A percentile compares a stretch with the other conserved stretches of the same genome.
Conservation (phyloP, 164 flowering plant species). For the Euptelea pleiosperma region DNA sequence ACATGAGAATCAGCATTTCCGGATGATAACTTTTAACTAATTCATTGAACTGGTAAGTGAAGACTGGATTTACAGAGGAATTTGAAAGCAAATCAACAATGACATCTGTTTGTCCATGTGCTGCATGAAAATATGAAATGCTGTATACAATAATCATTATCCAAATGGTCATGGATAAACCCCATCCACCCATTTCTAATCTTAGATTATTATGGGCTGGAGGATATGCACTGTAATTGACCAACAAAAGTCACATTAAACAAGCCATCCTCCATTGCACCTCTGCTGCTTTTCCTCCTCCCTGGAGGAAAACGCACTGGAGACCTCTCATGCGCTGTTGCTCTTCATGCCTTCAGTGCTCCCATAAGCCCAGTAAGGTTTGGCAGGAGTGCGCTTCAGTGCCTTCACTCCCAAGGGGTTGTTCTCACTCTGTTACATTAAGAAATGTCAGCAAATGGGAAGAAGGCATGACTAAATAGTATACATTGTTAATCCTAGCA, state of each 20-base stretch:
- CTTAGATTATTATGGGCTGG: neutral
- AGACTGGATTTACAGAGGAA: constrained; percentile 21
- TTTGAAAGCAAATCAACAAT: constrained; percentile 10
- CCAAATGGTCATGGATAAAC: constrained; percentile 14
- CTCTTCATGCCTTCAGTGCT: constrained; percentile 20
- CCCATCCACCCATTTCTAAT: too few relatives aligned
- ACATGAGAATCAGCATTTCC: too few relatives aligned
- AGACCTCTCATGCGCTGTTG: constrained; percentile 33
- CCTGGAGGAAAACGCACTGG: neutral
- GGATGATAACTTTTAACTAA: too few relatives aligned
- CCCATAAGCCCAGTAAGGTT: constrained; percentile 41
- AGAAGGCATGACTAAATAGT: too few relatives aligned
- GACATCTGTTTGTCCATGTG: constrained; percentile 5
- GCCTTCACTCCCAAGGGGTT: constrained; percentile 75
- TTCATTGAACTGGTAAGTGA: constrained; percentile 9
- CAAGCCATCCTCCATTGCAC: constrained; percentile 7
- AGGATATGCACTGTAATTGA: constrained; percentile 6
- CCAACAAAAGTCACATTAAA: constrained; percentile 3
- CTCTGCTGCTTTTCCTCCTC: constrained; percentile 7
- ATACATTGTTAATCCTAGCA: too few relatives aligned
- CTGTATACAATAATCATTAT: constrained; percentile 28
- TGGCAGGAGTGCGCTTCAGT: constrained; percentile 68
- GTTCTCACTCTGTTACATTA: constrained; percentile 62
- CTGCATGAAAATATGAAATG: constrained; percentile 5
- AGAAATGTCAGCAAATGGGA: neutral